These are phyloP conservation scores for Saturnispora bothae DNA, from an alignment of 805 yeast genomes.

Conservation along the genomic window DNA sequence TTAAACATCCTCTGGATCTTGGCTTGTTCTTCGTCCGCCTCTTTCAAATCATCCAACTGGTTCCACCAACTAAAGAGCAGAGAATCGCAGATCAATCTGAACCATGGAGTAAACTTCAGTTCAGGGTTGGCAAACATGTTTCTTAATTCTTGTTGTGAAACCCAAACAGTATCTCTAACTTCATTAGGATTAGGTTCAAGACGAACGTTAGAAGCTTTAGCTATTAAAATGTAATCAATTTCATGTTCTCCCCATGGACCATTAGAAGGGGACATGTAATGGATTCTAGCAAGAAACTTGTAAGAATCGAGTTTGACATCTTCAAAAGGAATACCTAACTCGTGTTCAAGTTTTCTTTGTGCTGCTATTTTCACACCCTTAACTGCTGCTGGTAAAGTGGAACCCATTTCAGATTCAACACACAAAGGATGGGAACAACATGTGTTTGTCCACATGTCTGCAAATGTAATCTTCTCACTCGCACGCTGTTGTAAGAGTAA, in stretches of 20 bases:
- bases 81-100: conserved; percentile 85
- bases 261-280: conserved; percentile 78
- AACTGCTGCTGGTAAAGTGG: conserved; percentile 46
- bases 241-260: conserved; percentile 96
- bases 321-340: conserved; percentile 62
- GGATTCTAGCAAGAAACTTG: conserved; percentile 84
- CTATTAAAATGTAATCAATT: conserved; percentile 85
- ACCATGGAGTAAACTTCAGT: conserved; percentile 93
- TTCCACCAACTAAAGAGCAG: conserved; percentile 94
- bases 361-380: conserved; percentile 83
- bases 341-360: conserved; percentile 84
- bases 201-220: conserved; percentile 39
- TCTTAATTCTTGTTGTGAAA: conserved; percentile 53
- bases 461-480: conserved; percentile 91
- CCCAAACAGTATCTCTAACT: conserved; percentile 73
- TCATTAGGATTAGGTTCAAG: conserved; percentile 63
- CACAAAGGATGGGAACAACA: conserved; percentile 98
- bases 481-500: conserved; percentile 92
- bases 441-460: conserved; percentile 96
- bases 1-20: conserved; percentile 40
- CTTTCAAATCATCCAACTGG: conserved; percentile 46
- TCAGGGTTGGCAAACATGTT: conserved; percentile 58
- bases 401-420: conserved; percentile 69
- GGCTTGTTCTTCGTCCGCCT: conserved; percentile 37
- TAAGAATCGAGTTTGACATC: conserved; percentile 58